phyloP scores from a whole-genome alignment of 1,284 basidiomycete species.

The Moesziomyces antarcticus region DNA sequence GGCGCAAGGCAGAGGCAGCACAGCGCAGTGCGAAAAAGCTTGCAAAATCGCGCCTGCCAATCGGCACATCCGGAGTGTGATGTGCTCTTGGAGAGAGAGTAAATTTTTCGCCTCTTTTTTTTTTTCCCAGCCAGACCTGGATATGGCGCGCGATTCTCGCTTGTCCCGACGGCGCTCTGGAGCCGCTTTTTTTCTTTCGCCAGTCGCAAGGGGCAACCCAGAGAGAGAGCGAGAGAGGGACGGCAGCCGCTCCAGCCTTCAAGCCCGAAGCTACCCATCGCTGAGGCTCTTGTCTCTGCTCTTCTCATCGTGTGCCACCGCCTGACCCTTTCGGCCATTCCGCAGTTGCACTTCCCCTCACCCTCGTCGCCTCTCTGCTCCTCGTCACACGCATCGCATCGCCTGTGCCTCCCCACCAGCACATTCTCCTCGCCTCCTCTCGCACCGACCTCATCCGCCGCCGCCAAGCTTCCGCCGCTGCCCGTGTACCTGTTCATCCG shows the following conservation, averaged over 20 bases:
- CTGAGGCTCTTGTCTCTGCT: not conserved
- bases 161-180: conserved; percentile 5
- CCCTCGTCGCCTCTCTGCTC: conserved; percentile 11
- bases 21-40: too few relatives aligned
- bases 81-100: not conserved
- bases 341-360: not conserved
- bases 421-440: too few relatives aligned
- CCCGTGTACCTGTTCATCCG: conserved; percentile 1
- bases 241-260: conserved; percentile 32
- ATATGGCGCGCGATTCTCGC: conserved; percentile 8
- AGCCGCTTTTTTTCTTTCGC: conserved; percentile 2
- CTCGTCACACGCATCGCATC: conserved; percentile 16
- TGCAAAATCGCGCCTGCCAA: not conserved
- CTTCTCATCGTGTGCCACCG: not conserved
- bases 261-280: conserved; percentile 11
- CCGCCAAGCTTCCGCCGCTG: too few relatives aligned
- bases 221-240: not conserved
- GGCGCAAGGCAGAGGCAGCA: too few relatives aligned
- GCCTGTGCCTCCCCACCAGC: conserved; percentile 4
- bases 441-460: too few relatives aligned
- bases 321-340: conserved; percentile 4
- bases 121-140: conserved; percentile 11
- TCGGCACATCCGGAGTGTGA: not conserved
- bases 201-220: conserved; percentile 1
- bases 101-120: conserved; percentile 7